Evolutionary conservation across 768 basidiomycete genomes (phyloP), one percentile per base, ranked within the genome.

Genomic region (Melanogaster broomeanus): DNA sequence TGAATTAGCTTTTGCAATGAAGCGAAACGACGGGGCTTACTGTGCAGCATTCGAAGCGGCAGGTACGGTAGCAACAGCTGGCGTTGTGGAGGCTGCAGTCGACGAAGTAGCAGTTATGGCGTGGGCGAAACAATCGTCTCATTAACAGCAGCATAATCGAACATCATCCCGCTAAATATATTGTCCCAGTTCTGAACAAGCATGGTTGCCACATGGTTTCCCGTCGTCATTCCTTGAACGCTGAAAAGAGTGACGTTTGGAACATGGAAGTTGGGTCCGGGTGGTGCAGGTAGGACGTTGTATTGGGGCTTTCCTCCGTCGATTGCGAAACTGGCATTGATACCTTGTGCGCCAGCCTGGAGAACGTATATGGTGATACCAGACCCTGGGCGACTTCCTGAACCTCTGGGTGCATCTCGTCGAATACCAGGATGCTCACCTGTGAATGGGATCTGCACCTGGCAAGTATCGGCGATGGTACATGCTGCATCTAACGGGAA

Each of bases 291-390:
- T 8, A 61, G 16, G 15, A 41, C 33, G 11, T 50, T 52, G 13
- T 55, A 51, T 2, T 19, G 19, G 15, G 56, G 47, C 0, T 18
- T 16, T 22, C 59, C 53, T 37, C 38, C 51, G 25, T 58, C 59
- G 18, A 61, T 48, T 10, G 40, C 24, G 31, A 61, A 19, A 38
- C 48, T 61, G 12, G 59, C 61, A 11, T 52, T 50, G 18, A 61
- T 51, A 1, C 61, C 56, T n/a, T 51, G 39, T 6, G 42, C 10
- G 22, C 59, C 61, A 9, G 61, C 59, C 6, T 61, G 56, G 31
- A 61, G 51, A n/a, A 61, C 53, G n/a, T 53, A 51, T 39, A 61
- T 37, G 18, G 51, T 44, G 39, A 61, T 55, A 6, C 61, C 59
- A 11, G 61, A 61, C 6, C 59, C 61, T 61, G 25, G 3, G 19